A percentile compares a stretch with the other conserved stretches of the same genome.
These are phyloP conservation scores for thale cress (Arabidopsis thaliana) DNA, from an alignment of 345 rosid genomes.

Conservation along the genomic window TAIR10.1 NC_003071.7:19465001-19465500, in stretches of 20 bases:
- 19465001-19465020: conserved; percentile 8
- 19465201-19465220: conserved; percentile 39
- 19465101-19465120: not conserved
- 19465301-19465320: conserved; percentile 32
- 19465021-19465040: too few species aligned
- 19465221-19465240: conserved; percentile 36
- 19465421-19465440: conserved; percentile 29
- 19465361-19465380: conserved; percentile 26
- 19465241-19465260: conserved; percentile 39
- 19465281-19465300: conserved; percentile 36
- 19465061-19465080: not conserved
- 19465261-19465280: conserved; percentile 44
- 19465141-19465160: conserved; percentile 4
- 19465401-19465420: conserved; percentile 33
- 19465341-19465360: conserved; percentile 25
- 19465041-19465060: not conserved
- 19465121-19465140: conserved; percentile 17
- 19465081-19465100: not conserved
- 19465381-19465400: conserved; percentile 30
- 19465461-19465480: conserved; percentile 13
- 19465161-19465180: conserved; percentile 28
- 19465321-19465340: conserved; percentile 32
- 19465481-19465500: conserved; percentile 26
- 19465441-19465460: conserved; percentile 30
- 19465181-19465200: conserved; percentile 28